Evolutionary conservation across 495 filamentous ascomycete genomes (phyloP), one percentile per base, ranked within the genome.

Genomic region (Bathelium albidoporum): DNA sequence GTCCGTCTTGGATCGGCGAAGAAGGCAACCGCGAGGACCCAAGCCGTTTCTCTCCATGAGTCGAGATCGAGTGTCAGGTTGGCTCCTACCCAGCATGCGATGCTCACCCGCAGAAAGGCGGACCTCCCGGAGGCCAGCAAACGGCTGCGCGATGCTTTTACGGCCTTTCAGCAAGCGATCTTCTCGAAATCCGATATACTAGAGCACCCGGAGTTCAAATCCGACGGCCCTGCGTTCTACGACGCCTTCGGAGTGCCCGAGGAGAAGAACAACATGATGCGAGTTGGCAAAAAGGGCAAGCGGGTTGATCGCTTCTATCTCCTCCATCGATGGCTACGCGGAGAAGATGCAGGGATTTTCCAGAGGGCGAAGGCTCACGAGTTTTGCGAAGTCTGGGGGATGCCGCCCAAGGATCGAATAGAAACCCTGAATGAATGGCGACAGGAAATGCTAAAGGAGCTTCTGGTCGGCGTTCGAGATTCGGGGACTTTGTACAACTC

Each of bases 1-100:
- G 80, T 93, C 0, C 81, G 90, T 3, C 73, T 95, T 0, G 90
- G 90, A 0, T 76, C 79, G 0, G n/a, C n/a, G n/a, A n/a, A n/a
- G n/a, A 90, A 89, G 68, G 85, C 77, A 16, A 85, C 81, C 0
- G 9, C 64, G 0, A 65, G 76, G 58, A 89, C 83, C 0, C 62
- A 72, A 22, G 67, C 69, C 0, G 73, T 90, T 1, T 71, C 64
- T 2, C 66, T 89, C 0, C 75, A 61, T 0, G 73, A 78, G 32
- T 85, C 89, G 64, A 62, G 45, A 1, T 59, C 60, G 53, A 49
- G 45, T 18, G 74, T 68, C 55, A 68, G 59, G 16, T 73, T 68
- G 2, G 66, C 73, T 3, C 61, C 58, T 18, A 59, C 70, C 1
- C 69, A 73, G 0, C 82, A 78, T 71, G 60, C 67, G 1, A 65